Conservation (phyloP, 208 protist genomes). For the Crithidia fasciculata region DNA sequence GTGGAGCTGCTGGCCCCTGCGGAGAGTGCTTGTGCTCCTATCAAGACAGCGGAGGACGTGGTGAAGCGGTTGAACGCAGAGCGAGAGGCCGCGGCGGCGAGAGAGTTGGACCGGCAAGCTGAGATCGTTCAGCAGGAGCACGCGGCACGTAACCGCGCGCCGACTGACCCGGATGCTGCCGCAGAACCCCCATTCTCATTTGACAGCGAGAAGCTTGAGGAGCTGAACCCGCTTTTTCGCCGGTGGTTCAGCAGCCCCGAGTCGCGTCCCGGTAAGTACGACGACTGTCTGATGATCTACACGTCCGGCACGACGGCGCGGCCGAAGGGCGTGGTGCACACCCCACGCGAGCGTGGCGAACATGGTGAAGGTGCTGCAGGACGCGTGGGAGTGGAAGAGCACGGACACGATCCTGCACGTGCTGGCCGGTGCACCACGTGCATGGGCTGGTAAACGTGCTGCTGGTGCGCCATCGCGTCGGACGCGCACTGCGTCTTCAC, state of each 20-base stretch:
- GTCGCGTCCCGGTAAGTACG: conserved; percentile 48
- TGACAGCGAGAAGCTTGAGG: conserved; percentile 52
- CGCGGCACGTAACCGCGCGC: conserved; percentile 12
- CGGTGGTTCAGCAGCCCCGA: conserved; percentile 51
- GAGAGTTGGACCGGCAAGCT: background rate
- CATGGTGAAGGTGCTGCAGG: conserved; percentile 80
- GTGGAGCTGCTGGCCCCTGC: background rate
- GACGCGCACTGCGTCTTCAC: conserved; percentile 85
- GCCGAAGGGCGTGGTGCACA: conserved; percentile 94
- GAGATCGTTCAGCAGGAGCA: conserved; percentile 2
- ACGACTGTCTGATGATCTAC: conserved; percentile 94
- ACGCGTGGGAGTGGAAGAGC: conserved; percentile 91
- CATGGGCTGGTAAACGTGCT: conserved; percentile 96
- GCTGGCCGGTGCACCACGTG: conserved; percentile 96
- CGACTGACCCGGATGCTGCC: conserved; percentile 4
- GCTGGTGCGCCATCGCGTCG: conserved; percentile 80
- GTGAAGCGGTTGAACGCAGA: background rate
- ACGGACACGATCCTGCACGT: conserved; percentile 92
- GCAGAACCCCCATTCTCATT: conserved; percentile 47
- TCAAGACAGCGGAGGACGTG: background rate
- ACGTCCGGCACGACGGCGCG: conserved; percentile 94
- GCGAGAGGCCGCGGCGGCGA: background rate
- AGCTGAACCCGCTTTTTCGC: conserved; percentile 70
- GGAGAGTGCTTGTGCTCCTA: background rate
- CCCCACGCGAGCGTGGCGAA: conserved; percentile 87